These are phyloP conservation scores for Alternaria gaisen DNA, from an alignment of 2,329 filamentous ascomycete species.

Conservation along the genomic window DNA sequence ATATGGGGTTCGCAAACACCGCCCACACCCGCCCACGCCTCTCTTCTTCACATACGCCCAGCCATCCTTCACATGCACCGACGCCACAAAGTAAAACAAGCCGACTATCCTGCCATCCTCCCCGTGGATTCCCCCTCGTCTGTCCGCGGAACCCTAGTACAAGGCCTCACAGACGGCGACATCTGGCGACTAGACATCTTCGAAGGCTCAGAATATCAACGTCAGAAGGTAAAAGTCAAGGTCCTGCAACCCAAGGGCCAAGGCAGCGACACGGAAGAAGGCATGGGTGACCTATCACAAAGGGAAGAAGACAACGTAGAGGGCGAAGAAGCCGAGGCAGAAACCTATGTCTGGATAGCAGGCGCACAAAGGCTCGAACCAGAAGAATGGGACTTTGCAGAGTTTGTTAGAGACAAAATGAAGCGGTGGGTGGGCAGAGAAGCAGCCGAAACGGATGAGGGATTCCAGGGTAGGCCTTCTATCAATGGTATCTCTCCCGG, in stretches of 20 bases:
- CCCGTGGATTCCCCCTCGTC: conserved; percentile 31
- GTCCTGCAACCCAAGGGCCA: conserved; percentile 44
- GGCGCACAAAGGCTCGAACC: conserved; percentile 66
- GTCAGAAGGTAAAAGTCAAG: conserved; percentile 59
- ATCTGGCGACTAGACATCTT: conserved; percentile 80
- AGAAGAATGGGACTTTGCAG: conserved; percentile 86
- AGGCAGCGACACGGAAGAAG: conserved; percentile 17
- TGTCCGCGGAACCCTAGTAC: conserved; percentile 78
- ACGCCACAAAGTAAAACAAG: conserved; percentile 72
- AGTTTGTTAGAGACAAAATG: conserved; percentile 81
- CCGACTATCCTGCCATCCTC: conserved; percentile 84
- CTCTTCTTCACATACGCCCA: conserved; percentile 71
- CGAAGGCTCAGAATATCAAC: conserved; percentile 78
- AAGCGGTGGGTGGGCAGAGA: conserved; percentile 62
- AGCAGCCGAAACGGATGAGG: conserved; percentile 56
- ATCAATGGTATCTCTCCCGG: conserved; percentile 26
- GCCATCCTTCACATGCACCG: conserved; percentile 79
- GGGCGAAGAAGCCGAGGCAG: conserved; percentile 53
- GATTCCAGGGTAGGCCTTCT: conserved; percentile 54
- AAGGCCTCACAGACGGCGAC: conserved; percentile 80
- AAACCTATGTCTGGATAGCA: conserved; percentile 63
- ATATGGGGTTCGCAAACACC: conserved; percentile 70
- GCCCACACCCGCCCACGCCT: conserved; percentile 59
- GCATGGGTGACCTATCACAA: conserved; percentile 32
- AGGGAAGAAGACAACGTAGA: conserved; percentile 44